Base-by-base conservation (phyloP, 495 filamentous ascomycete genomes). In the Podospora australis region DNA sequence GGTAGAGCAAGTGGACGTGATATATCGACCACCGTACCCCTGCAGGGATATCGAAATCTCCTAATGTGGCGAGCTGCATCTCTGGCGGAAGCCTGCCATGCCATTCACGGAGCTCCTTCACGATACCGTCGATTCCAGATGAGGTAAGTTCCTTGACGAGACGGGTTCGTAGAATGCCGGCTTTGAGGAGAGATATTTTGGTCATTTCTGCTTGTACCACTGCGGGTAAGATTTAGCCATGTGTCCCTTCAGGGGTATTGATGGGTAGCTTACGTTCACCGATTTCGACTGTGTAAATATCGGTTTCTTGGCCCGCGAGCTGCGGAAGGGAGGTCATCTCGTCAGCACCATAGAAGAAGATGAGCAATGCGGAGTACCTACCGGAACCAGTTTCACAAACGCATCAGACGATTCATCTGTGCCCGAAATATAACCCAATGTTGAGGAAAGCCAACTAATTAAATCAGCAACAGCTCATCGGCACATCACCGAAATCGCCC, bases 141-240 rank as follows among this genome's bases (percentile, higher is more conserved):
- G 24, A 8, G 0, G 59, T 59, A 9, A 63, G 53, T 9, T 65
- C 56, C 29, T 54, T 50, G 11, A 53, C 50, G 6, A 67, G 54
- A 21, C 62, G 57, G 39, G 51, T 56, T 25, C 55, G 55, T 2
- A 65, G 45, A 22, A 67, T 58, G 17, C 58, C 46, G 10, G 62
- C 59, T 23, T 65, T 56, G 14, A 65, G 51, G 7, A 65, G 34
- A 4, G 47, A 52, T 20, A 67, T 65, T 19, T 59, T 63, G 25
- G 57, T 59, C 55, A 67, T 55, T 36, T 67, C 62, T 0, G 49
- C 49, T 34, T 65, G 64, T 3, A 65, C 55, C 10, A 60, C 59
- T 59, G 32, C 16, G 21, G 2, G 2, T 44, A n/a, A n/a, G n/a
- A n/a, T n/a, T n/a, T n/a, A n/a, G n/a, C n/a, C n/a, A n/a, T n/a